Conservation (phyloP, 2,329 filamentous ascomycete genomes). For the Calonectria pauciramosa region DNA sequence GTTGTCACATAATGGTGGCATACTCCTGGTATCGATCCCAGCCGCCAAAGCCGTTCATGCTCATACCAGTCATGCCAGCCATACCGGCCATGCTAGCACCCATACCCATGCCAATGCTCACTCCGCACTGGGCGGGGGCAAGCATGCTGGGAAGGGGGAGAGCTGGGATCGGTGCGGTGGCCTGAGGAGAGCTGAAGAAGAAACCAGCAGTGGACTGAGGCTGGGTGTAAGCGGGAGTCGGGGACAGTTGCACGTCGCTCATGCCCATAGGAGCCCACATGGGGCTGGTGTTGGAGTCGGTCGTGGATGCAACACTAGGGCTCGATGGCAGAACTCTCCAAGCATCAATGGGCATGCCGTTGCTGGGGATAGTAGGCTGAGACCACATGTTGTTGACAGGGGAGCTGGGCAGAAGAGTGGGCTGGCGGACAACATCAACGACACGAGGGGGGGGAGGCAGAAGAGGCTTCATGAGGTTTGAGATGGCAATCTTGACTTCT, state of each 20-base stretch:
- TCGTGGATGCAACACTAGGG: constrained; percentile 79
- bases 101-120: constrained; percentile 76
- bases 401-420: constrained; percentile 87
- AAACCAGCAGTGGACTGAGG: constrained; percentile 80
- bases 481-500: constrained; percentile 90
- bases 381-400: constrained; percentile 86
- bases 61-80: constrained; percentile 70
- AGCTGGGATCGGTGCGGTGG: constrained; percentile 79
- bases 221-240: constrained; percentile 81
- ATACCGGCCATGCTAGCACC: constrained; percentile 76
- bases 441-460: constrained; percentile 89
- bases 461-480: constrained; percentile 88
- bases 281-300: constrained; percentile 76
- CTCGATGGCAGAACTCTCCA: constrained; percentile 95
- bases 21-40: constrained; percentile 92
- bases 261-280: constrained; percentile 87
- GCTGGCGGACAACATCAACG: constrained; percentile 89
- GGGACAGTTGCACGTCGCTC: constrained; percentile 82
- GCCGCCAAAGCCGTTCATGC: constrained; percentile 77
- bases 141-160: constrained; percentile 91
- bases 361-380: constrained; percentile 74
- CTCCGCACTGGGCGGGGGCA: constrained; percentile 82
- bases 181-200: constrained; percentile 85
- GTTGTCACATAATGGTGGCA: constrained; percentile 87
- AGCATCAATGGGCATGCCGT: constrained; percentile 76